Evolutionary conservation across 176 grass and related monocot genomes (phyloP).

Genomic region (Paspalum notatum): DNA sequence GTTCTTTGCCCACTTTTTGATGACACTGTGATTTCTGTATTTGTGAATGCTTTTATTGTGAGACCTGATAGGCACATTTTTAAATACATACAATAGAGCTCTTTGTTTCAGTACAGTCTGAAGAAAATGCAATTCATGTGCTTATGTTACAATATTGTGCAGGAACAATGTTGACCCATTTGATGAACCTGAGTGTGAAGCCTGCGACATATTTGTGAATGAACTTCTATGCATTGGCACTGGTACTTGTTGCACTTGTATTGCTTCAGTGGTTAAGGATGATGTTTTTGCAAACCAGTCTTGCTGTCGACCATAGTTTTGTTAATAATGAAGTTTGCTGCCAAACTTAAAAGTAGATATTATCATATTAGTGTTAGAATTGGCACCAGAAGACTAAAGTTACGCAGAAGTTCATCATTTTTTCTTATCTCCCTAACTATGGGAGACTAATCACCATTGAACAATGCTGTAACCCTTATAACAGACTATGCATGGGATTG

Average conservation of each 20-base stretch:
- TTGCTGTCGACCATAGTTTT: constrained; percentile 2
- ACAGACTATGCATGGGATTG: neutral
- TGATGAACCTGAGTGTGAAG: constrained; percentile 95
- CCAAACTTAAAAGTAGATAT: constrained; percentile 22
- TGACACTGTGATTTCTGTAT: constrained; percentile 12
- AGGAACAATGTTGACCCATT: constrained; percentile 79
- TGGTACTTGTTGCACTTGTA: constrained; percentile 47
- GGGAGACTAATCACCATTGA: constrained; percentile 21
- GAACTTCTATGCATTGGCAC: constrained; percentile 86
- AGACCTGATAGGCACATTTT: neutral
- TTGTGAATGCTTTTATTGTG: neutral
- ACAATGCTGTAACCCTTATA: constrained; percentile 13
- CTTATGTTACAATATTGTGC: constrained; percentile 40
- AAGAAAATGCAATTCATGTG: constrained; percentile 4
- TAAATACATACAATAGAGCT: neutral
- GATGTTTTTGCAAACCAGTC: neutral
- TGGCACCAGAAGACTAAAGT: constrained; percentile 18
- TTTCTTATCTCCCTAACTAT: neutral
- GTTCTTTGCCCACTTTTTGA: constrained; percentile 27
- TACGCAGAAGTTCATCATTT: constrained; percentile 26
- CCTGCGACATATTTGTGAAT: constrained; percentile 84
- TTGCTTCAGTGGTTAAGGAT: constrained; percentile 24
- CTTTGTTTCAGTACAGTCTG: neutral
- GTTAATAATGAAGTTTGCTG: constrained; percentile 24
- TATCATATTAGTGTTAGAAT: constrained; percentile 25